Conservation (phyloP, 345 rosid genomes). For the Sisymbrium irio region DNA sequence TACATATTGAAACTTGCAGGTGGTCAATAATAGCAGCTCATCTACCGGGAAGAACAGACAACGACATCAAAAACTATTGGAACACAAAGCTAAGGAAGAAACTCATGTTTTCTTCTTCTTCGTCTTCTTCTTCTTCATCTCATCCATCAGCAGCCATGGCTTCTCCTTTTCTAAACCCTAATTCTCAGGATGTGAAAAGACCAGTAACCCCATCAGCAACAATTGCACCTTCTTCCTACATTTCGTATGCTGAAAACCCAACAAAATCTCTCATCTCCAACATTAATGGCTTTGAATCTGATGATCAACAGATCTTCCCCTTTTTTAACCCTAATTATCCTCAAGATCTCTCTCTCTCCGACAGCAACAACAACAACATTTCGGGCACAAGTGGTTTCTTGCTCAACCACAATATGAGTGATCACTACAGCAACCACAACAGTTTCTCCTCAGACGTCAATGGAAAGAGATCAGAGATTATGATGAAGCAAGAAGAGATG, state of each 20-base stretch:
- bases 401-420: slow-evolving; percentile 49
- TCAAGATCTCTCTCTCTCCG: slow-evolving; percentile 16
- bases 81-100: slow-evolving; percentile 96
- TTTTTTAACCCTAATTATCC: slow-evolving; percentile 25
- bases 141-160: slow-evolving; percentile 23
- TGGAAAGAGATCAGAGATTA: slow-evolving; percentile 55
- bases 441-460: slow-evolving; percentile 42
- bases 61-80: slow-evolving; percentile 95
- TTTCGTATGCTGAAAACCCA: slow-evolving; percentile 36
- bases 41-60: slow-evolving; percentile 91
- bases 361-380: slow-evolving; percentile 15
- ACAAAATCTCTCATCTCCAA: slow-evolving; percentile 29
- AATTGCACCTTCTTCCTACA: slow-evolving; percentile 36
- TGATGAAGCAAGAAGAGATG: slow-evolving; percentile 56
- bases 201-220: slow-evolving; percentile 31
- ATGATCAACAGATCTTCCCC: slow-evolving; percentile 17
- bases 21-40: slow-evolving; percentile 99
- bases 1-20: slow-evolving; percentile 42
- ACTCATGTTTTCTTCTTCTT: slow-evolving; percentile 42
- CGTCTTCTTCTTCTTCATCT: slow-evolving; percentile 14
- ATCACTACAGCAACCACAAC: slow-evolving; percentile 61
- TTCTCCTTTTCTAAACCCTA: slow-evolving; percentile 30
- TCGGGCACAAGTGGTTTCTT: slow-evolving; percentile 24
- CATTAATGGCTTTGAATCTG: slow-evolving; percentile 26
- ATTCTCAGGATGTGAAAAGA: slow-evolving; percentile 39